Percentiles rank a stretch among this genome's conserved stretches.
phyloP scores from a whole-genome alignment of 2,329 filamentous ascomycete genomes.

The Pochonia chlamydosporia region DNA sequence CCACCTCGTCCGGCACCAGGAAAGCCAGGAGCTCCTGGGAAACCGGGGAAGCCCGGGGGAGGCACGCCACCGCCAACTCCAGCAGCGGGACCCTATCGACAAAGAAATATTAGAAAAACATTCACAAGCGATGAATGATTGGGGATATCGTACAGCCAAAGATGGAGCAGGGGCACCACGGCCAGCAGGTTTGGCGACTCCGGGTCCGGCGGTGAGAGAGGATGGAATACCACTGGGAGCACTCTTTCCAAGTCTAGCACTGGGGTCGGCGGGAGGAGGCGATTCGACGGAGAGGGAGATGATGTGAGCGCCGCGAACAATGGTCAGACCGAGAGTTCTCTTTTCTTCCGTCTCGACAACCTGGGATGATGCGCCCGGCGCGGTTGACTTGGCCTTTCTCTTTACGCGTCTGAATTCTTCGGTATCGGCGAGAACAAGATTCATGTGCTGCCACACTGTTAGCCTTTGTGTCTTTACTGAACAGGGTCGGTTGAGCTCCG shows the following conservation, averaged over 20 bases:
- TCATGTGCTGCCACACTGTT: conserved; percentile 77
- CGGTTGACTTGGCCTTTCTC: conserved; percentile 67
- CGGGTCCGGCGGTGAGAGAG: conserved; percentile 74
- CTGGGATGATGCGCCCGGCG: conserved; percentile 55
- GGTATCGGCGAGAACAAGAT: conserved; percentile 95
- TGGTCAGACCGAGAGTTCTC: conserved; percentile 90
- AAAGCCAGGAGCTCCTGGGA: conserved; percentile 43
- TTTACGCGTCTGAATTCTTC: conserved; percentile 95
- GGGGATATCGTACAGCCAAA: conserved; percentile 55
- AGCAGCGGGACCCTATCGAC: conserved; percentile 65
- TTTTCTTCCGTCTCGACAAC: conserved; percentile 91
- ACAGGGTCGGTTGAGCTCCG: conserved; percentile 4
- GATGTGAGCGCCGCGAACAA: conserved; percentile 90
- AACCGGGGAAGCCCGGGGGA: conserved; percentile 52
- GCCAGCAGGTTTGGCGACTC: conserved; percentile 85
- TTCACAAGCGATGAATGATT: not conserved
- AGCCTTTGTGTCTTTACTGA: not conserved
- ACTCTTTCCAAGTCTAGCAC: conserved; percentile 76
- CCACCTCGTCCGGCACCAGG: conserved; percentile 47
- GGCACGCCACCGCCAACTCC: conserved; percentile 72
- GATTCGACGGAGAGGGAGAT: conserved; percentile 94
- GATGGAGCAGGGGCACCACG: conserved; percentile 70
- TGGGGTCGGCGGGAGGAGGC: conserved; percentile 88
- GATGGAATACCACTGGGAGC: conserved; percentile 63
- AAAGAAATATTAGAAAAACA: conserved; percentile 14